Evolutionary conservation across 176 grass and related monocot genomes (phyloP).

Genomic region (Tillandsia fasciculata): DNA sequence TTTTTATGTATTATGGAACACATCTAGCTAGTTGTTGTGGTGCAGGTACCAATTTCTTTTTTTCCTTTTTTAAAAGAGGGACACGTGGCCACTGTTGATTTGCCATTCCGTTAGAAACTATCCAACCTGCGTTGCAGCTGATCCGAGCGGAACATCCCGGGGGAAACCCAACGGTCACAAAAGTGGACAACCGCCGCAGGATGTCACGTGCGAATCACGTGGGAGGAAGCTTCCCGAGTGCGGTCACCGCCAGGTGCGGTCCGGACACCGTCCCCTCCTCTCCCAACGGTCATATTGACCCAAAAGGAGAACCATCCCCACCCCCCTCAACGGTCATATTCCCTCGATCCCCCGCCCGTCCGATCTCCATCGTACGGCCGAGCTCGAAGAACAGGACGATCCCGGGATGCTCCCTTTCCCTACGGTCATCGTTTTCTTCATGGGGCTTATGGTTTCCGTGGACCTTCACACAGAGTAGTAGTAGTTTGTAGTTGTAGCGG

Average conservation of each 20-base stretch:
- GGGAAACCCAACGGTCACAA: slow-evolving; percentile 1
- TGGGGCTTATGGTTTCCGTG: slow-evolving; percentile 23
- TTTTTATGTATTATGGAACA: no score
- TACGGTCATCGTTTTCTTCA: slow-evolving; percentile 18
- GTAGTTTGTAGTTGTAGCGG: no score
- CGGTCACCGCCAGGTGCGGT: slow-evolving; percentile 1
- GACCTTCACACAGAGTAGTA: neutral
- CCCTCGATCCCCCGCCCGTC: slow-evolving; percentile 23
- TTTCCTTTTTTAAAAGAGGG: no score
- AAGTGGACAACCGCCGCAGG: slow-evolving; percentile 7
- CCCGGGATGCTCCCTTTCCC: slow-evolving; percentile 22
- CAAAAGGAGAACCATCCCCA: neutral
- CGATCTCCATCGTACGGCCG: slow-evolving; percentile 26
- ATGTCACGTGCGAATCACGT: slow-evolving; percentile 47
- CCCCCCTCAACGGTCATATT: slow-evolving; percentile 62
- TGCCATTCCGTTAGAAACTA: neutral
- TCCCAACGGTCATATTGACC: slow-evolving; percentile 82
- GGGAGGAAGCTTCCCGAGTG: slow-evolving; percentile 1
- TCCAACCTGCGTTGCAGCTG: neutral
- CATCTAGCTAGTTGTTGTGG: no score
- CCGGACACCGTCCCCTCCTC: slow-evolving; percentile 6
- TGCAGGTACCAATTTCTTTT: neutral
- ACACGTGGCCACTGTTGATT: neutral
- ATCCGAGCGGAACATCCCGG: neutral
- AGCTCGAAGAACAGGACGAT: neutral